A percentile compares a stretch with the other conserved stretches of the same genome.
phyloP scores from a whole-genome alignment of 116 monocot genomes.

The Zostera marina region DNA sequence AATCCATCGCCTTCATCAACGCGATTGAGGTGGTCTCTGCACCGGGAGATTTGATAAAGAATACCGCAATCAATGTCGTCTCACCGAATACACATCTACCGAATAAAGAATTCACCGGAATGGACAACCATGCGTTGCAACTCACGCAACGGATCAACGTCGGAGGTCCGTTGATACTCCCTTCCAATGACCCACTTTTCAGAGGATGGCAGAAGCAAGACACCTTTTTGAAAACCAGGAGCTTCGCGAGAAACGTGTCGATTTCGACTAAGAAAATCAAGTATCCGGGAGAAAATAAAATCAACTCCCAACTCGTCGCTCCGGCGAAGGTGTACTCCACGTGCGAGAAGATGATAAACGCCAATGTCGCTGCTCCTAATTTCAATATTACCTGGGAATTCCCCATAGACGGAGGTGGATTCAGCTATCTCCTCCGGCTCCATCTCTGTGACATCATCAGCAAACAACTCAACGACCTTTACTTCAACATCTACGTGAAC shows the following conservation, averaged over 20 bases:
- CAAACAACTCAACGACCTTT: constrained; percentile 50
- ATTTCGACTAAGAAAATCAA: constrained; percentile 3
- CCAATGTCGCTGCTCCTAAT: neutral
- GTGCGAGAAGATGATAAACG: constrained; percentile 10
- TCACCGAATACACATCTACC: constrained; percentile 7
- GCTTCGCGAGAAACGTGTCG: neutral
- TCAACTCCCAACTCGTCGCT: constrained; percentile 16
- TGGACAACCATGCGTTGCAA: constrained; percentile 23
- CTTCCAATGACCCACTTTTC: constrained; percentile 29
- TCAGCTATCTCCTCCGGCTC: constrained; percentile 46
- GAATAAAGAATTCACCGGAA: constrained; percentile 3
- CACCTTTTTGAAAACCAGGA: constrained; percentile 9
- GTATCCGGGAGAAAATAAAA: constrained; percentile 13
- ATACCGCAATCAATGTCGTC: constrained; percentile 17
- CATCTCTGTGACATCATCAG: constrained; percentile 79
- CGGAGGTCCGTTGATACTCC: constrained; percentile 30
- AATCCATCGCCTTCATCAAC: constrained; percentile 41
- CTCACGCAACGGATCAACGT: constrained; percentile 40
- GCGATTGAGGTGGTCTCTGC: constrained; percentile 53
- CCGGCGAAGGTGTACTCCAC: constrained; percentile 36
- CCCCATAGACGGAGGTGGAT: constrained; percentile 8
- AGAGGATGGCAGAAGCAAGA: constrained; percentile 41
- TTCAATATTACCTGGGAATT: constrained; percentile 1
- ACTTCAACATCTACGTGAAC: constrained; percentile 82
- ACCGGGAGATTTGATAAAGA: constrained; percentile 29